These are phyloP conservation scores for Clarireedia hainanense DNA, from an alignment of 2,329 filamentous ascomycete genomes.

Conservation along the genomic window DNA sequence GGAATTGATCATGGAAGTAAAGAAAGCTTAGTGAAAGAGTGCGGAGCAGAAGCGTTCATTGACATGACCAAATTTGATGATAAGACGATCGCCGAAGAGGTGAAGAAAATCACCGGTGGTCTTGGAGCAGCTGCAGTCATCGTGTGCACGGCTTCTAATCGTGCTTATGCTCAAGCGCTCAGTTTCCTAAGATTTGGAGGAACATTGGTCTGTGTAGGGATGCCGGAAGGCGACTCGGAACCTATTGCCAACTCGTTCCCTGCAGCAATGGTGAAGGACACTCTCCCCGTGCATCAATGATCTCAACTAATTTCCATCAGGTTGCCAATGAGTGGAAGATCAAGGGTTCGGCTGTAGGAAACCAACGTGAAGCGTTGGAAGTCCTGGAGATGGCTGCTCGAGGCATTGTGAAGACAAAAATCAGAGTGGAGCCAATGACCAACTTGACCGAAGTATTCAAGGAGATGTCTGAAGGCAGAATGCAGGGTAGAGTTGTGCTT, in stretches of 20 bases:
- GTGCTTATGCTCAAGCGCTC: slow-evolving; percentile 41
- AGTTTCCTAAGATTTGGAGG: slow-evolving; percentile 41
- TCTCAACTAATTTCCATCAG: slow-evolving; percentile 2
- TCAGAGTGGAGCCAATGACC: slow-evolving; percentile 39
- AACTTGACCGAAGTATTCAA: slow-evolving; percentile 38
- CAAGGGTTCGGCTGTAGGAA: slow-evolving; percentile 42
- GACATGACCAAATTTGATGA: slow-evolving; percentile 47
- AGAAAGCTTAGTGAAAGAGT: slow-evolving; percentile 46
- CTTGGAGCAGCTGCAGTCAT: slow-evolving; percentile 52
- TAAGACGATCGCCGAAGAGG: slow-evolving; percentile 43
- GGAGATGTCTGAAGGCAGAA: slow-evolving; percentile 35
- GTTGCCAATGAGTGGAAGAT: slow-evolving; percentile 38
- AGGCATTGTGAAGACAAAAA: slow-evolving; percentile 38
- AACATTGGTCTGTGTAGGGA: slow-evolving; percentile 43
- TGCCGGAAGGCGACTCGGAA: slow-evolving; percentile 38
- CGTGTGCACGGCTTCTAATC: slow-evolving; percentile 44
- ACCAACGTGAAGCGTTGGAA: slow-evolving; percentile 41
- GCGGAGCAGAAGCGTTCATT: slow-evolving; percentile 60
- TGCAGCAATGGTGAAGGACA: slow-evolving; percentile 24
- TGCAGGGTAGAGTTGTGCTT: slow-evolving; percentile 40
- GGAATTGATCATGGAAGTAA: slow-evolving; percentile 59
- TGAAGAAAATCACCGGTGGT: slow-evolving; percentile 48
- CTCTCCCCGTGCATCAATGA: neutral
- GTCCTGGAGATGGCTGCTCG: slow-evolving; percentile 39
- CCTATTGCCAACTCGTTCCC: slow-evolving; percentile 40